Base-by-base conservation (phyloP, 1,139 yeast genomes). In the Blastobotrys persicus region DNA sequence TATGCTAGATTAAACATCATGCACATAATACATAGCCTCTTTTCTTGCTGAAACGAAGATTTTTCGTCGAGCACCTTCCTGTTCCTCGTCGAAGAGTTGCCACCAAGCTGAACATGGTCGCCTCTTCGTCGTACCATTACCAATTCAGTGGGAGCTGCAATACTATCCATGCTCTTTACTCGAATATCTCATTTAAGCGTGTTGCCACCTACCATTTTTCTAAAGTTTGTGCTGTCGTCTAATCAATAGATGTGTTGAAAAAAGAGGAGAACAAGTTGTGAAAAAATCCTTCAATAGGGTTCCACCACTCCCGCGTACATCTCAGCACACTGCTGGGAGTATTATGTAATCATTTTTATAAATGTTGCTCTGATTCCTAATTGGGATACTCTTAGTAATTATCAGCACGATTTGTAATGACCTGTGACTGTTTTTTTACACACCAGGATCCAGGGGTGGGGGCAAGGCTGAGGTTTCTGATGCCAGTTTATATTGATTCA, bases 341-440 rank as follows among this genome's bases (percentile, higher is more conserved):
- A 23, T 23, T 23, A 23, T 23, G 28, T 23, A 23, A 23, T 23
- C 28, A 23, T 6, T 23, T 23, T 23, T 23, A 5, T 23, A 23
- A 23, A 23, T 23, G 28, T 23, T 23, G 28, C 28, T 6, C 28
- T 6, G 9, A 5, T 23, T 23, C 28, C 28, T 23, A 6, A 6
- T 23, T 23, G 28, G 28, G 9, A 23, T 9, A 6, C 28, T 6
- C 28, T 6, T 9, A 9, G 28, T 23, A 23, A 5, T 6, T 23
- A 6, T 23, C 28, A 23, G 28, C 28, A 23, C 28, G 28, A 23
- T n/a, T n/a, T n/a, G n/a, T n/a, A n/a, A n/a, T n/a, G n/a, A n/a
- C n/a, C n/a, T 34, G 39, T 34, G 39, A 34, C 39, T 34, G 39
- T 34, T 34, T 34, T 34, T 34, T n/a, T n/a, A n/a, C n/a, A n/a